Percentiles rank a stretch among this genome's conserved stretches.
These are phyloP conservation scores for Alternaria hordeiaustralica DNA, from an alignment of 2,329 filamentous ascomycete species.

Conservation along the genomic window DNA sequence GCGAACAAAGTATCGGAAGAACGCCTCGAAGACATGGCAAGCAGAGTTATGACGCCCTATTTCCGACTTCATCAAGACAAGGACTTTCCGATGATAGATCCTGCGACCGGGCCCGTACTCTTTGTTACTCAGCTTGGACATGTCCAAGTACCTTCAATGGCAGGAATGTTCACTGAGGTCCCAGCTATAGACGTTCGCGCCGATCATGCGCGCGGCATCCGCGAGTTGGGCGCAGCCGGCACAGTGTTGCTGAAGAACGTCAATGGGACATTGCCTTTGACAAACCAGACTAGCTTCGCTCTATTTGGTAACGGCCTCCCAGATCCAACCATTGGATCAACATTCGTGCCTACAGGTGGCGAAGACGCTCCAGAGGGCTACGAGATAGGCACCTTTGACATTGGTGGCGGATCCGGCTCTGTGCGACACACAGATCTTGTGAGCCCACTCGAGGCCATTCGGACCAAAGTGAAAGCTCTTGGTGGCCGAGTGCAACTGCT, in stretches of 20 bases:
- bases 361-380: slow-evolving; percentile 24
- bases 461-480: slow-evolving; percentile 26
- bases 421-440: slow-evolving; percentile 50
- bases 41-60: slow-evolving; percentile 55
- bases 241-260: slow-evolving; percentile 58
- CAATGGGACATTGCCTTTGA: slow-evolving; percentile 58
- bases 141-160: not conserved
- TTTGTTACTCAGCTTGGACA: slow-evolving; percentile 35
- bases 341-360: slow-evolving; percentile 11
- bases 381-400: slow-evolving; percentile 53
- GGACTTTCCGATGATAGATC: slow-evolving; percentile 45
- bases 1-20: slow-evolving; percentile 46
- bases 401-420: slow-evolving; percentile 52
- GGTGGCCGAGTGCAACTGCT: slow-evolving; percentile 56
- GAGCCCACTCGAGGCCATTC: slow-evolving; percentile 52
- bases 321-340: slow-evolving; percentile 56
- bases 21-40: slow-evolving; percentile 55
- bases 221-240: slow-evolving; percentile 50
- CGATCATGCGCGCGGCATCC: slow-evolving; percentile 49
- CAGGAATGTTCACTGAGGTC: not conserved
- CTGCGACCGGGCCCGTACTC: slow-evolving; percentile 31
- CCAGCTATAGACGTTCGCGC: slow-evolving; percentile 48
- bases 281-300: slow-evolving; percentile 51
- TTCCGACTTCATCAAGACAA: slow-evolving; percentile 51
- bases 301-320: slow-evolving; percentile 59